Evolutionary conservation across 495 filamentous ascomycete genomes (phyloP).

Genomic region (Penicillium chermesinum): DNA sequence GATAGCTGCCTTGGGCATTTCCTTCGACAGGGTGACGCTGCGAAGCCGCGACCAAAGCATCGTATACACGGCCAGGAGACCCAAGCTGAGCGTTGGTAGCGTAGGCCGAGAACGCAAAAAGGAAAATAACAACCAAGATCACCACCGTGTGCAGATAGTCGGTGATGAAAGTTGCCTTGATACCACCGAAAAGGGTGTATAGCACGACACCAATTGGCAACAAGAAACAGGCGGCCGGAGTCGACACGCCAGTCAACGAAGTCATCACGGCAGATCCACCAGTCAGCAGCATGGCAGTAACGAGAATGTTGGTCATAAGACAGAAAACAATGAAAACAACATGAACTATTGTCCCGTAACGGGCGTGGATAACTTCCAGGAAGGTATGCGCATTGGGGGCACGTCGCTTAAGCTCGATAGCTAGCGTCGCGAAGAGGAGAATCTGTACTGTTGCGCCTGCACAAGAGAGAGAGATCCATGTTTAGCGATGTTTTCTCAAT

Average conservation of each 20-base stretch:
- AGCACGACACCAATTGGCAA: slow-evolving; percentile 79
- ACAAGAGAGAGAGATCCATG: not conserved
- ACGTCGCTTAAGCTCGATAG: slow-evolving; percentile 86
- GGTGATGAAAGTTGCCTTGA: slow-evolving; percentile 73
- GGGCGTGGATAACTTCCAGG: slow-evolving; percentile 65
- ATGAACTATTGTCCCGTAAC: slow-evolving; percentile 61
- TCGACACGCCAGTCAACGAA: slow-evolving; percentile 79
- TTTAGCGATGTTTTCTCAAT: not conserved
- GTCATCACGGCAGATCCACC: slow-evolving; percentile 85
- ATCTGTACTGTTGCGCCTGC: slow-evolving; percentile 56
- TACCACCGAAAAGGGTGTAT: slow-evolving; percentile 75
- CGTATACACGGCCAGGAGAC: slow-evolving; percentile 75
- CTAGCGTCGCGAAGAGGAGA: slow-evolving; percentile 85
- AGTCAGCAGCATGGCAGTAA: slow-evolving; percentile 89
- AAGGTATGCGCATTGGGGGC: slow-evolving; percentile 86
- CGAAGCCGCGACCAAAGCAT: slow-evolving; percentile 67
- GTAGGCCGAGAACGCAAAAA: slow-evolving; percentile 85
- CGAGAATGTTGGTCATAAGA: slow-evolving; percentile 75
- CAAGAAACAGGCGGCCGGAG: slow-evolving; percentile 85
- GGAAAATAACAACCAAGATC: slow-evolving; percentile 81
- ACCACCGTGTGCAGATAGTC: slow-evolving; percentile 85
- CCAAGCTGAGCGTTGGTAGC: slow-evolving; percentile 71
- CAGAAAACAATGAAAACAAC: slow-evolving; percentile 76
- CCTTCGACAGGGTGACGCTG: slow-evolving; percentile 71
- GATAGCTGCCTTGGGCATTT: slow-evolving; percentile 78